Conservation (phyloP, 225 moss, liverwort and hornwort species). For the Polytrichum commune region DNA sequence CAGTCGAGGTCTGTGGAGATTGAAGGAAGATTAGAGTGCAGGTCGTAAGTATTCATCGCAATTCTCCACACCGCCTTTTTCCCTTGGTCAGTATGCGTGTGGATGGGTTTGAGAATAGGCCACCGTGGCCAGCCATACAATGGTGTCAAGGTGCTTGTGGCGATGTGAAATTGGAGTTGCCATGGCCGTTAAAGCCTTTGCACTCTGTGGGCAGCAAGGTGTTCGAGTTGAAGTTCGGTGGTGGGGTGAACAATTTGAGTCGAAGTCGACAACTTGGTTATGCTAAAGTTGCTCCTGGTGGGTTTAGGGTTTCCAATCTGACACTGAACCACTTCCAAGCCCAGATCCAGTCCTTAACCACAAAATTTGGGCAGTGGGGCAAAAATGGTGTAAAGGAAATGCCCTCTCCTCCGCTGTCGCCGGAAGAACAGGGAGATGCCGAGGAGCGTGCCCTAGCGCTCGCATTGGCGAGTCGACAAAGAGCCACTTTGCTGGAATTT, state of each 20-base stretch:
- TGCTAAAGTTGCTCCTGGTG: slow-evolving; percentile 18
- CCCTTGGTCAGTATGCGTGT: too few species aligned
- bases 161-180: slow-evolving; percentile 49
- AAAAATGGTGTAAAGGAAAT: slow-evolving; percentile 20
- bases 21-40: too few species aligned
- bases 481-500: slow-evolving; percentile 78
- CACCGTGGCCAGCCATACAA: slow-evolving; percentile 25
- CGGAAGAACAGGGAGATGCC: slow-evolving; percentile 71
- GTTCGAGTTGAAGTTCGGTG: slow-evolving; percentile 10
- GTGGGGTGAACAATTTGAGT: not conserved
- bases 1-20: too few species aligned
- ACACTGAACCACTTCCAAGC: slow-evolving; percentile 27
- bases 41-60: too few species aligned
- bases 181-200: slow-evolving; percentile 81
- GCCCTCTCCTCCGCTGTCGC: slow-evolving; percentile 21
- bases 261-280: slow-evolving; percentile 23
- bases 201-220: slow-evolving; percentile 36
- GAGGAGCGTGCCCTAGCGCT: slow-evolving; percentile 85
- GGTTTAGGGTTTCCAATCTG: slow-evolving; percentile 12
- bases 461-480: slow-evolving; percentile 63
- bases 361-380: slow-evolving; percentile 49
- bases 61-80: too few species aligned
- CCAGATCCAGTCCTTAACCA: slow-evolving; percentile 31
- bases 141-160: slow-evolving; percentile 50
- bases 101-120: too few species aligned